A percentile compares a stretch with the other conserved stretches of the same genome.
phyloP scores from a whole-genome alignment of 768 basidiomycete species.

The Strobilomyces confusus region DNA sequence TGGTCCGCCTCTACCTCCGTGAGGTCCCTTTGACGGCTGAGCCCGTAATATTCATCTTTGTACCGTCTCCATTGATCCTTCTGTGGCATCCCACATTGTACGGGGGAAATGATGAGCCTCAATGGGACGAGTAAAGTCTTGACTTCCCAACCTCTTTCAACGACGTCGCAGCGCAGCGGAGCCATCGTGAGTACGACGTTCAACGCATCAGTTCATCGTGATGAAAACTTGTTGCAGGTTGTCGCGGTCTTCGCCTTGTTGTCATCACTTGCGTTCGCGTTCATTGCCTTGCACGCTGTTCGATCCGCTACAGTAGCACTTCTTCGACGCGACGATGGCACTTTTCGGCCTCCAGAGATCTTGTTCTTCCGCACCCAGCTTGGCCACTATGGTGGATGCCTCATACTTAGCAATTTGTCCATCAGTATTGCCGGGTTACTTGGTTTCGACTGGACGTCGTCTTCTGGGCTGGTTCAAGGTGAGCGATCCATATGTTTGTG shows the following conservation, averaged over 20 bases:
- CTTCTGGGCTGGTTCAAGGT: conserved; percentile 48
- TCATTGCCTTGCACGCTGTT: conserved; percentile 44
- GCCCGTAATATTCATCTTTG: conserved; percentile 12
- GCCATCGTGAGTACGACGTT: conserved; percentile 18
- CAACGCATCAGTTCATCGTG: background rate
- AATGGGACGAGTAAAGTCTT: conserved; percentile 1
- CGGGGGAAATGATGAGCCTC: conserved; percentile 1
- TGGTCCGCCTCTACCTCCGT: conserved; percentile 33
- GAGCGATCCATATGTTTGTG: conserved; percentile 6
- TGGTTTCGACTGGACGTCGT: conserved; percentile 45
- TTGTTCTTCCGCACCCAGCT: conserved; percentile 71
- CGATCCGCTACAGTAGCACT: conserved; percentile 42
- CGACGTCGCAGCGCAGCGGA: conserved; percentile 10
- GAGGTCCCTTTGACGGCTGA: conserved; percentile 27
- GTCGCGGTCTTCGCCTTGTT: conserved; percentile 52
- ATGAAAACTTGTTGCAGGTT: conserved; percentile 24
- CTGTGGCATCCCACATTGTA: background rate
- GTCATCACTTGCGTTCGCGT: conserved; percentile 49
- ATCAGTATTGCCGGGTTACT: conserved; percentile 52
- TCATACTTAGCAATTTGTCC: conserved; percentile 57
- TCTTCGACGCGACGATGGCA: conserved; percentile 25
- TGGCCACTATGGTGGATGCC: conserved; percentile 62
- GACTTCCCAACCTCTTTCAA: conserved; percentile 10
- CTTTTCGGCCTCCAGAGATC: conserved; percentile 39
- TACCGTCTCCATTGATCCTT: background rate